These are phyloP conservation scores for Talaromyces sp. DNA, from an alignment of 2,329 filamentous ascomycete species.

Conservation along the genomic window DNA sequence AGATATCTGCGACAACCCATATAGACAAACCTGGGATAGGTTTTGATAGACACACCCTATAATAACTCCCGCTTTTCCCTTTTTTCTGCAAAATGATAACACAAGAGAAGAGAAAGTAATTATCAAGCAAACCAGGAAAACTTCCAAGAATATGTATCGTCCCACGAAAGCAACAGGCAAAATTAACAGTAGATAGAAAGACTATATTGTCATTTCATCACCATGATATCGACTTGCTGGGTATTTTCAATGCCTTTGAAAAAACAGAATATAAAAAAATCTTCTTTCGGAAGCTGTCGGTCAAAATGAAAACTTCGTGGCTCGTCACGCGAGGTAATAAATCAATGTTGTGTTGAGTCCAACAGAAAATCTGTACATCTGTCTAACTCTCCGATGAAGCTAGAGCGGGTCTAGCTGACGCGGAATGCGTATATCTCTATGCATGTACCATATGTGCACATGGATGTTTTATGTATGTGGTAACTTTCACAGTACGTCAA, in stretches of 20 bases:
- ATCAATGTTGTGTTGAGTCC: not conserved
- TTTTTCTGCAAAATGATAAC: not conserved
- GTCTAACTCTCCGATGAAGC: not conserved
- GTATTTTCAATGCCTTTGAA: constrained; percentile 1
- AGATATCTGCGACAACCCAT: not conserved
- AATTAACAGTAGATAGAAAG: not conserved
- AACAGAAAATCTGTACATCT: constrained; percentile 1
- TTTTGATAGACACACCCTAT: not conserved
- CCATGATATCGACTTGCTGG: constrained; percentile 2
- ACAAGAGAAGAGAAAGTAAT: constrained; percentile 1
- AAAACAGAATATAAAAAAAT: not conserved
- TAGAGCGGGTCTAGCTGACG: not conserved
- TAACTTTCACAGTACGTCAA: not conserved
- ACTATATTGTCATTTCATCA: not conserved
- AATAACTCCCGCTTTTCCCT: not conserved
- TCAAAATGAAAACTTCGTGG: not conserved
- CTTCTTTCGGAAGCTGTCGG: not conserved
- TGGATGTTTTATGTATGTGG: not conserved
- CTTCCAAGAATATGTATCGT: not conserved
- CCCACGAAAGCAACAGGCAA: not conserved
- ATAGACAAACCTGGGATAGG: not conserved
- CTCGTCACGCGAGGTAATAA: not conserved
- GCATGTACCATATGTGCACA: not conserved
- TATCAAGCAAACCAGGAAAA: not conserved
- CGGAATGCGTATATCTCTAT: not conserved